Percentiles rank a stretch among this genome's conserved stretches.
Evolutionary conservation across 495 filamentous ascomycete genomes (phyloP).

Genomic region (Neurospora sp.): DNA sequence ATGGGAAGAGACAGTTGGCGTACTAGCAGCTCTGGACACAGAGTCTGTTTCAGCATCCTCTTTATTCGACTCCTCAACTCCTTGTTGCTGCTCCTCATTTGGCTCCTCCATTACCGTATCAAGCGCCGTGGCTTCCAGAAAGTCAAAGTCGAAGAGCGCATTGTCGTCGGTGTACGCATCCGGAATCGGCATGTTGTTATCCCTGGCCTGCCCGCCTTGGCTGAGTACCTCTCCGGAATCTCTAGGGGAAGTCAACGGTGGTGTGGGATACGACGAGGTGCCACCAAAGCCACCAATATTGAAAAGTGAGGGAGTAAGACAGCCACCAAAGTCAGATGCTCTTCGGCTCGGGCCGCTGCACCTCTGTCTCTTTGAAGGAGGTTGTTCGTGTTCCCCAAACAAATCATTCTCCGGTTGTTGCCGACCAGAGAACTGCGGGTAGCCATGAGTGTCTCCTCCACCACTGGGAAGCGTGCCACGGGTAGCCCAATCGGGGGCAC

Average conservation of each 20-base stretch:
- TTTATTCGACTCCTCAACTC: not conserved
- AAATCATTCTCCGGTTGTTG: not conserved
- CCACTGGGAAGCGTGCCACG: not conserved
- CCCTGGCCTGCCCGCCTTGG: not conserved
- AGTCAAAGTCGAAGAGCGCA: constrained; percentile 6
- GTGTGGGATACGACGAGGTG: not conserved
- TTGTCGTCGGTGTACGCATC: not conserved
- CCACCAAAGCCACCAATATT: not conserved
- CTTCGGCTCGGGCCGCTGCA: not conserved
- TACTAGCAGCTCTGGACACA: not conserved
- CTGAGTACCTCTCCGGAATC: not conserved
- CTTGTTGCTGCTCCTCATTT: not conserved
- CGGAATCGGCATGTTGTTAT: not conserved
- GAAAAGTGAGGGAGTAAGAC: not conserved
- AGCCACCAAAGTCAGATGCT: not conserved
- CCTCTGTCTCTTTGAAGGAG: not conserved
- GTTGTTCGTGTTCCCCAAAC: not conserved
- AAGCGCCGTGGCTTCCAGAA: not conserved
- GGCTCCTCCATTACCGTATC: not conserved
- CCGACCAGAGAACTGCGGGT: not conserved
- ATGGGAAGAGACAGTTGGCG: not conserved
- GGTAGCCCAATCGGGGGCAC: not conserved
- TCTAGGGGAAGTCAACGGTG: not conserved
- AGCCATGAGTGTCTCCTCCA: not conserved
- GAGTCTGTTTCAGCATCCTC: not conserved